A percentile compares a stretch with the other conserved stretches of the same genome.
phyloP scores from a whole-genome alignment of 768 basidiomycete species.

The Boletus pseudo-olivaceus region DNA sequence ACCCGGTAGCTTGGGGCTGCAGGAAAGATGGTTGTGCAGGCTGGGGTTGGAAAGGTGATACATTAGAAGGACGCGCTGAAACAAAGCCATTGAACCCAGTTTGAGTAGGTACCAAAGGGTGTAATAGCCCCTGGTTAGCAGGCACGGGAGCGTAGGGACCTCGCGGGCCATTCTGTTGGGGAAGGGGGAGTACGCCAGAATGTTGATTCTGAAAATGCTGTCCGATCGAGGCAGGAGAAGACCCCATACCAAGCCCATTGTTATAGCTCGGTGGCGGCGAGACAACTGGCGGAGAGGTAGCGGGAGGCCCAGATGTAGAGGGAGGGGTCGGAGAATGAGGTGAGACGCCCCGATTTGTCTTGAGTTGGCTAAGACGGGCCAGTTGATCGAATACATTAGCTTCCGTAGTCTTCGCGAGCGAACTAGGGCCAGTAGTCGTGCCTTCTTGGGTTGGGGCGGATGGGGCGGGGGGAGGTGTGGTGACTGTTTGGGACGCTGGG shows the following conservation, averaged over 20 bases:
- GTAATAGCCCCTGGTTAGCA: slow-evolving; percentile 78
- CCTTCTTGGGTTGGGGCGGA: slow-evolving; percentile 14
- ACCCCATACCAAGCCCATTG: slow-evolving; percentile 62
- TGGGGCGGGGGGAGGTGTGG: slow-evolving; percentile 40
- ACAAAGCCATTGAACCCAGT: slow-evolving; percentile 85
- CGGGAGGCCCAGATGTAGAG: slow-evolving; percentile 27
- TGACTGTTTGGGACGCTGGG: slow-evolving; percentile 35
- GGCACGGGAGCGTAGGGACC: slow-evolving; percentile 91
- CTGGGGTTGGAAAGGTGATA: slow-evolving; percentile 42
- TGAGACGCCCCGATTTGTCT: slow-evolving; percentile 36
- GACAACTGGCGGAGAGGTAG: slow-evolving; percentile 31
- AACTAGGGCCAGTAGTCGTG: slow-evolving; percentile 7
- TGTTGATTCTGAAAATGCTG: slow-evolving; percentile 64
- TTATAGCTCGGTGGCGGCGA: slow-evolving; percentile 49
- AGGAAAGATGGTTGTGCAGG: slow-evolving; percentile 40
- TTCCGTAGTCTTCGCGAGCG: slow-evolving; percentile 57
- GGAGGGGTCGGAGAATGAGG: slow-evolving; percentile 39
- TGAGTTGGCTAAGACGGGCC: slow-evolving; percentile 58
- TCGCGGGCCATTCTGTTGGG: slow-evolving; percentile 59
- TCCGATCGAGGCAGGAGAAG: slow-evolving; percentile 55
- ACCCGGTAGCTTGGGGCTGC: slow-evolving; percentile 50
- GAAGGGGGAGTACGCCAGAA: slow-evolving; percentile 39
- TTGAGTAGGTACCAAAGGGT: slow-evolving; percentile 82
- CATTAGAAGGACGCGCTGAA: slow-evolving; percentile 61
- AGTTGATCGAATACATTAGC: slow-evolving; percentile 74